Base-by-base conservation (phyloP, 2,329 filamentous ascomycete species). In the Emericellopsis atlantica region DNA sequence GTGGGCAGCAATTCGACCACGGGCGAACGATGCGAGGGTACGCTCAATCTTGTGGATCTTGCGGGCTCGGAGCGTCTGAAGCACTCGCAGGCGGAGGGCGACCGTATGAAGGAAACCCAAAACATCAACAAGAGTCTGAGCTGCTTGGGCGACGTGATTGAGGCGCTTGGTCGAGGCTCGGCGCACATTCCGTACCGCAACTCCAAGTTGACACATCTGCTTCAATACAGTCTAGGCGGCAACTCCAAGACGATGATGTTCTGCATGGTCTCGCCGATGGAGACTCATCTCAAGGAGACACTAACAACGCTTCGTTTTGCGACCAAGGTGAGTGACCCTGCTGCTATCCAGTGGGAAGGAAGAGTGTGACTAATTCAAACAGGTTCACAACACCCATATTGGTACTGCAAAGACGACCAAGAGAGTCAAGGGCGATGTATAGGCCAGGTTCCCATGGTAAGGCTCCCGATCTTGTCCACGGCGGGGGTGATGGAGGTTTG, bases 181-280 rank as follows among this genome's bases (percentile, higher is more conserved):
- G 75, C 74, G 6, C 90, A 95, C 54, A 77, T 98, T 36, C 92
- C 92, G 1, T 98, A 96, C 65, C 73, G 92, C 41, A 96, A 96
- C 64, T 95, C 86, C 51, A 96, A 95, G 74, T 72, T 98, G 48
- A 98, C 92, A 8, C 94, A 95, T 55, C 72, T 98, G 37, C 73
- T 98, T 32, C 87, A 96, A 74, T 93, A 92, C 56, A 95, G 87
- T 4, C 69, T 98, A 7, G 90, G 92, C 4, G 92, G 92, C 14
- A 95, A 95, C 60, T 92, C 84, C 51, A 94, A 95, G 65, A 98
- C 92, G 1, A 80, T 98, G 52, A 98, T 98, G 92, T 95, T 98
- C 59, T 87, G 96, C 58, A 96, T 96, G 89, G 84, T 95, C 43
- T 92, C 84, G 51, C 92, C 92, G 29, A 67, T 96, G 44, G 85